Percentiles rank a stretch among this genome's conserved stretches.
phyloP scores from a whole-genome alignment of 768 basidiomycete species.

The Boletus vermiculosoides region DNA sequence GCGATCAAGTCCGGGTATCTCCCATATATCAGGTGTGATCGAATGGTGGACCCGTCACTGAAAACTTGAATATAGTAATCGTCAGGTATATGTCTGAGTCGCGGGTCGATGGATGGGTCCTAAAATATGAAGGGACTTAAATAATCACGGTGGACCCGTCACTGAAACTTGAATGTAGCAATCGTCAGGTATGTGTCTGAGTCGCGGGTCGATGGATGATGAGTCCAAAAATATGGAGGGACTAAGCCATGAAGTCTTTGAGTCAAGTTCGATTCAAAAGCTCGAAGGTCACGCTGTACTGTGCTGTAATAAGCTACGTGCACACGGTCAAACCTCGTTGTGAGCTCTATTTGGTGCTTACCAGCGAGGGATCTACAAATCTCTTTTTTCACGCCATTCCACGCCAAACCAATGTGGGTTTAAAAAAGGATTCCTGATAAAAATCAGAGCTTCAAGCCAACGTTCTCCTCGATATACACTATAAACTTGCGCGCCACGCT shows the following conservation, averaged over 20 bases:
- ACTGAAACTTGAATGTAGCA: no score
- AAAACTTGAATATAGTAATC: no score
- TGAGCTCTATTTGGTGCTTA: background rate
- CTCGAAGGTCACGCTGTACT: background rate
- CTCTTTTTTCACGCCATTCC: background rate
- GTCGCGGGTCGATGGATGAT: no score
- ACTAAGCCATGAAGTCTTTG: no score
- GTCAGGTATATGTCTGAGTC: background rate
- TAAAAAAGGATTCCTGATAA: background rate
- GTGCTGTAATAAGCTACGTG: background rate
- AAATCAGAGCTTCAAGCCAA: conserved; percentile 39
- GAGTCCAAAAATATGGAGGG: no score
- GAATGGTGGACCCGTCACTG: no score
- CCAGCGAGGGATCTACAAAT: background rate
- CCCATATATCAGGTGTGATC: no score
- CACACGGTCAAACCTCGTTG: background rate
- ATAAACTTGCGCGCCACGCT: conserved; percentile 71
- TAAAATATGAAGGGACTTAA: background rate
- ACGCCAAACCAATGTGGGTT: no score
- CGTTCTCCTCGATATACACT: conserved; percentile 67
- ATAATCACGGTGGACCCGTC: no score
- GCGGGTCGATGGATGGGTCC: background rate
- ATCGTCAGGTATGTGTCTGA: no score
- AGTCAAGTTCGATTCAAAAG: background rate
- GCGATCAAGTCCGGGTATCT: no score